Evolutionary conservation across 441 rosid species (phyloP).

Genomic region (Erodium texanum): DNA sequence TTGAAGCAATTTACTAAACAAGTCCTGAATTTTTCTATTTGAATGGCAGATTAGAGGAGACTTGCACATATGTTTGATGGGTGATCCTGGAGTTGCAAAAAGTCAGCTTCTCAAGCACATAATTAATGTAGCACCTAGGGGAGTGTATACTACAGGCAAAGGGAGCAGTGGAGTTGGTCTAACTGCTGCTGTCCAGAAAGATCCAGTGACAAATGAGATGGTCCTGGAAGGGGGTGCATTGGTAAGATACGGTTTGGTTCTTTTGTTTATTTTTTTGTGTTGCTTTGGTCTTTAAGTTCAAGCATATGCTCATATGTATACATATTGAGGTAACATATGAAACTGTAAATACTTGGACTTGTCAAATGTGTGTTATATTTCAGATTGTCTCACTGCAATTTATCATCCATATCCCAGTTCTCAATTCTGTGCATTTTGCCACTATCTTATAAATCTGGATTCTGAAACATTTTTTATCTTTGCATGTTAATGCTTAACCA

Average conservation of each 20-base stretch:
- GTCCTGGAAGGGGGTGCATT: slow-evolving; percentile 98
- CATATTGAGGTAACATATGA: slow-evolving; percentile 9
- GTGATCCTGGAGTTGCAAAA: slow-evolving; percentile 99
- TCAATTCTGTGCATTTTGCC: background rate
- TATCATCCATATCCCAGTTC: slow-evolving; percentile 2
- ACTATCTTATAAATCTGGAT: background rate
- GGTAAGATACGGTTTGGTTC: slow-evolving; percentile 38
- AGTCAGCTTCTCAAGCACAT: slow-evolving; percentile 99
- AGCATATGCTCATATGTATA: background rate
- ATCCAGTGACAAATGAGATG: slow-evolving; percentile 97
- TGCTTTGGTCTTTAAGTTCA: slow-evolving; percentile 6
- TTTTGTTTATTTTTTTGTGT: background rate
- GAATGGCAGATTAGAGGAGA: slow-evolving; percentile 90
- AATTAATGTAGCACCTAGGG: slow-evolving; percentile 95
- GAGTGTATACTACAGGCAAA: slow-evolving; percentile 90
- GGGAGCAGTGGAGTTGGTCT: slow-evolving; percentile 99
- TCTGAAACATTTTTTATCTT: background rate
- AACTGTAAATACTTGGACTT: background rate
- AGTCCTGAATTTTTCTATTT: slow-evolving; percentile 2
- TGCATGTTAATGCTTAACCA: background rate
- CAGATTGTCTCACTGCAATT: slow-evolving; percentile 2
- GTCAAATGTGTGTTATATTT: background rate
- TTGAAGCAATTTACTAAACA: background rate
- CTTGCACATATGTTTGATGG: slow-evolving; percentile 95
- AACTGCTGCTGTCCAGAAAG: slow-evolving; percentile 97